Base-by-base conservation (phyloP, 73 alveolate species). In the Blepharisma japonicum region DNA sequence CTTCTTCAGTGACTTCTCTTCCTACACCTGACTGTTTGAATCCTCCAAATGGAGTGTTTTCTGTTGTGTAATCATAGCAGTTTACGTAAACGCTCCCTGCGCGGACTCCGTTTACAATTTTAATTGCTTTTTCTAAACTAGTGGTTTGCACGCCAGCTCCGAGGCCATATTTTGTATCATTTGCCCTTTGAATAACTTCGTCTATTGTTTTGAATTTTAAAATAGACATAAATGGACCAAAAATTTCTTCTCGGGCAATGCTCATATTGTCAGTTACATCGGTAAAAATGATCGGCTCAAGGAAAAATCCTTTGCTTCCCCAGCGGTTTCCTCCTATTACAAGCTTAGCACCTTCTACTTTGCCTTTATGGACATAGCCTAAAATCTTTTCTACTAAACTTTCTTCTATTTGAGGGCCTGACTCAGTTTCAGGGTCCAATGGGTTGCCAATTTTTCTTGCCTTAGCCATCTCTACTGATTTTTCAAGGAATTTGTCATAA, bases 51-150 rank as follows among this genome's bases (percentile, higher is more conserved):
- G 98, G 97, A 27, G 87, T 55, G 45, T 86, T 80, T 23, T 78
- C 87, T 32, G 77, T 87, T 7, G 71, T 27, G 21, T 71, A 87
- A 77, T 48, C 85, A 61, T 85, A 89, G 70, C 91, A 68, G 79
- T 94, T 94, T 9, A 89, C 91, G 79, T 82, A 92, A 83, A 89
- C 90, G 72, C 82, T 87, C 3, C 99, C 99, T 68, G 99, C 96
- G 71, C 83, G 80, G 38, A 94, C 68, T 76, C 79, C 90, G 74
- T 90, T 82, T 6, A 89, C 84, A 45, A 92, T 81, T 68, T 77
- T 80, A 27, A 80, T 20, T 49, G 95, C 95, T 47, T 77, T 86
- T 32, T 84, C 86, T 47, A 90, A 50, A 71, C 85, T 71, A 55
- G 81, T 61, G 21, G 97, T 93, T 67, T 85, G 79, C 25, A 94